Percentiles rank a stretch among this genome's conserved stretches.
These are phyloP conservation scores for Aureobasidium mangrovei DNA, from an alignment of 2,329 filamentous ascomycete species.

Conservation along the genomic window DNA sequence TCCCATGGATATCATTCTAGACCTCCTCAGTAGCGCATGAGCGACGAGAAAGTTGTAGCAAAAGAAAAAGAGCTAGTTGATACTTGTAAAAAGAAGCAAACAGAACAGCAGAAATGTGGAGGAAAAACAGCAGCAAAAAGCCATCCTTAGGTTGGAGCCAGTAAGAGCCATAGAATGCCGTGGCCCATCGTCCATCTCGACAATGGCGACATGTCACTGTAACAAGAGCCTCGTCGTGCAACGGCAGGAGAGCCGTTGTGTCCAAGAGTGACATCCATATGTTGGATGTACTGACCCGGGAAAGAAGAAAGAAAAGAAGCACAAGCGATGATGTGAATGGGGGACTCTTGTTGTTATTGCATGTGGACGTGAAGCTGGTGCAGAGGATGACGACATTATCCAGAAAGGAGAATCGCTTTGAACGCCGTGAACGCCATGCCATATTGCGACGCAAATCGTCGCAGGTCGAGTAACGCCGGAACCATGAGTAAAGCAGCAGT, in stretches of 20 bases:
- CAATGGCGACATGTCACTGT: not conserved
- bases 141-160: constrained; percentile 3
- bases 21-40: not conserved
- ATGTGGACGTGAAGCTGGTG: constrained; percentile 9
- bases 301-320: constrained; percentile 6
- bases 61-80: constrained; percentile 4
- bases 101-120: constrained; percentile 9
- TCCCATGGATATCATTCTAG: constrained; percentile 8
- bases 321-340: constrained; percentile 2
- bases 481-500: constrained; percentile 10
- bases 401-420: constrained; percentile 11
- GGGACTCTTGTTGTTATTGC: constrained; percentile 1
- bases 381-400: constrained; percentile 6
- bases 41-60: constrained; percentile 6
- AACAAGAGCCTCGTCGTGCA: not conserved
- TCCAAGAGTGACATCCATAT: constrained; percentile 3
- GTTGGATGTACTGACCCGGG: not conserved
- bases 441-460: constrained; percentile 6
- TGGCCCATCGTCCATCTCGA: not conserved
- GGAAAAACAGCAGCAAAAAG: not conserved
- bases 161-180: not conserved
- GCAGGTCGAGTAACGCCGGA: constrained; percentile 7
- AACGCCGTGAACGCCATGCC: constrained; percentile 14
- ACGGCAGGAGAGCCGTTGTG: constrained; percentile 2
- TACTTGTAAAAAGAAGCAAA: constrained; percentile 12